phyloP scores from a whole-genome alignment of 345 rosid species.

The Eucalyptus grandis region DNA sequence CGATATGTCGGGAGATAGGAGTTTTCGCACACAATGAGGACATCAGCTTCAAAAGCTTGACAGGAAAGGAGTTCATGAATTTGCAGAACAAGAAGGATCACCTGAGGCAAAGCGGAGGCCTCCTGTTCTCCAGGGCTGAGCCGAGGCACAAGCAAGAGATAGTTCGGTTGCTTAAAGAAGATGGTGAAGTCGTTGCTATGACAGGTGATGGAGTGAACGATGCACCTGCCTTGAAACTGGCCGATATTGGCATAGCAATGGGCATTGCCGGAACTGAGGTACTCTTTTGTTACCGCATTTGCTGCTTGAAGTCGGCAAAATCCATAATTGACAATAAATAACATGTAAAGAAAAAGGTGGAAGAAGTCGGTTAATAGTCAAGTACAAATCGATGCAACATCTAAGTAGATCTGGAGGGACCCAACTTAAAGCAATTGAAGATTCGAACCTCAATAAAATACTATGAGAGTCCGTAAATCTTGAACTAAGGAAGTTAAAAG shows the following conservation, averaged over 20 bases:
- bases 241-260: conserved; percentile 64
- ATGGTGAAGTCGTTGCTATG: conserved; percentile 63
- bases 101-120: conserved; percentile 26
- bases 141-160: conserved; percentile 44
- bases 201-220: conserved; percentile 66
- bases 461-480: not conserved
- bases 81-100: conserved; percentile 14
- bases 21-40: conserved; percentile 32
- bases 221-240: conserved; percentile 60
- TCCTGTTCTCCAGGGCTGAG: conserved; percentile 39
- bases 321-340: not conserved
- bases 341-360: not conserved
- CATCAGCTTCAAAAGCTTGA: conserved; percentile 18
- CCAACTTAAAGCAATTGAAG: not conserved
- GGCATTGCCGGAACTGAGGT: conserved; percentile 72
- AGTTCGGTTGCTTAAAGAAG: conserved; percentile 42
- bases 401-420: not conserved
- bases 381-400: not conserved
- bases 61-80: conserved; percentile 29
- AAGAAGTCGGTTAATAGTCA: not conserved
- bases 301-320: not conserved
- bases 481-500: not conserved
- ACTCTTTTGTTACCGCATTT: not conserved
- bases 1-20: conserved; percentile 64
- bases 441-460: not conserved